Base-by-base conservation (phyloP, 2,329 filamentous ascomycete genomes). In the Amauroascus niger region DNA sequence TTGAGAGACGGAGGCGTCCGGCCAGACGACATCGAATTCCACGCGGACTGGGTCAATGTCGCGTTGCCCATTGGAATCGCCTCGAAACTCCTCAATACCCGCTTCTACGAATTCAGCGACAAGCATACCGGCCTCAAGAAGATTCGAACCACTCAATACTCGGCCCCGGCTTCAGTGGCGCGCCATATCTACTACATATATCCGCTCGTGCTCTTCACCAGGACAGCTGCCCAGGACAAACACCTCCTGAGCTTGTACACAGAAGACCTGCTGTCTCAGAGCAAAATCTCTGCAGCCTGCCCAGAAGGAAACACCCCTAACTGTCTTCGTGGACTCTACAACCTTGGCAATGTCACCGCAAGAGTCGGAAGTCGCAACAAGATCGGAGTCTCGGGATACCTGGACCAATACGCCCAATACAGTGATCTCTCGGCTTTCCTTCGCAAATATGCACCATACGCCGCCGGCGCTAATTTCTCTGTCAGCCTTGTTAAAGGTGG, bases 41-140 rank as follows among this genome's bases (percentile, higher is more conserved):
- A 75, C 55, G 74, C 76, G 55, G 76, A 83, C 63, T 85, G 81
- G 81, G 71, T 86, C 61, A 78, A 76, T 57, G 80, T 86, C 61
- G 30, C 32, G 4, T 9, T 53, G 40, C 18, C 49, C n/a, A 33
- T 55, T 32, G 51, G 30, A 8, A 18, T 35, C 14, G 52, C 49
- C 13, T 49, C 50, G 26, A 50, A 37, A 35, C 39, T 57, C 22
- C 35, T 55, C 4, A 39, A 55, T n/a, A 51, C 52, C 11, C 53
- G 35, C n/a, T 55, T 55, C 20, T 43, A 57, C 40, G 16, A 46
- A 18, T 57, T 37, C 32, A 35, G 39, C 14, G 48, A 52, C 22
- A 18, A 20, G 22, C 20, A 22, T n/a, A 41, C 33, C 9, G 26
- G 28, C 3, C 7, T 14, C 33, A 46, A 26, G 28, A 76, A 71